phyloP scores from a whole-genome alignment of 2,329 filamentous ascomycete species.

The Biscogniauxia mediterranea region DNA sequence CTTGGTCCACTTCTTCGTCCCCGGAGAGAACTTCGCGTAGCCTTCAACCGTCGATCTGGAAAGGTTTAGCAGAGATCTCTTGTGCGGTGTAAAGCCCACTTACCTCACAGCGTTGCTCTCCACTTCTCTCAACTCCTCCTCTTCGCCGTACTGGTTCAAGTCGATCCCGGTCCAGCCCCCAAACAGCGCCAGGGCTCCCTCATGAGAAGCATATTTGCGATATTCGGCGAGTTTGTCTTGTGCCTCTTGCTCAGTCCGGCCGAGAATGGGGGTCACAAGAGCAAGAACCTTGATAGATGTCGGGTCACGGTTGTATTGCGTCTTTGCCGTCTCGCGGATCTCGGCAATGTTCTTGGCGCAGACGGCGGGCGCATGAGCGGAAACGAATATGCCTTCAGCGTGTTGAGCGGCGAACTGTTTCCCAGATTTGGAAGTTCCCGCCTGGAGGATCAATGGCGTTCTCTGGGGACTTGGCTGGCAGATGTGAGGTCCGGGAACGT shows the following conservation, averaged over 20 bases:
- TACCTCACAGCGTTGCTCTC: slow-evolving; percentile 42
- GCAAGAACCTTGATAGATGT: slow-evolving; percentile 65
- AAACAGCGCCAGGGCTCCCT: slow-evolving; percentile 67
- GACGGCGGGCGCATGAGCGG: slow-evolving; percentile 60
- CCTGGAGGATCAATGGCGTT: slow-evolving; percentile 68
- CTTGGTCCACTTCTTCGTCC: slow-evolving; percentile 69
- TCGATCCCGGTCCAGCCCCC: slow-evolving; percentile 69
- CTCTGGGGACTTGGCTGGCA: slow-evolving; percentile 66
- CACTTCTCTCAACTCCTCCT: slow-evolving; percentile 39
- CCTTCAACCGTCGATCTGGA: slow-evolving; percentile 52
- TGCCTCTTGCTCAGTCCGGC: slow-evolving; percentile 64
- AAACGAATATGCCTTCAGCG: slow-evolving; percentile 70
- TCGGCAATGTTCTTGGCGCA: slow-evolving; percentile 62
- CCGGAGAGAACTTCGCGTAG: slow-evolving; percentile 55
- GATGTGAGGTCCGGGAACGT: slow-evolving; percentile 63
- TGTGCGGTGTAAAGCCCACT: slow-evolving; percentile 3
- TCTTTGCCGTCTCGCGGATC: slow-evolving; percentile 55
- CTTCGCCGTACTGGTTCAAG: slow-evolving; percentile 38
- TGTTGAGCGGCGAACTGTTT: slow-evolving; percentile 67
- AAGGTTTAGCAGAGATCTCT: neutral
- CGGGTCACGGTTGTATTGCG: slow-evolving; percentile 55
- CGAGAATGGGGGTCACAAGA: slow-evolving; percentile 63
- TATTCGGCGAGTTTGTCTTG: slow-evolving; percentile 62
- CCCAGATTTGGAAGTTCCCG: slow-evolving; percentile 64
- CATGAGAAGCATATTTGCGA: slow-evolving; percentile 56